Evolutionary conservation across 176 grass and related monocot species (phyloP).

Genomic region (Rhynchospora pubera): DNA sequence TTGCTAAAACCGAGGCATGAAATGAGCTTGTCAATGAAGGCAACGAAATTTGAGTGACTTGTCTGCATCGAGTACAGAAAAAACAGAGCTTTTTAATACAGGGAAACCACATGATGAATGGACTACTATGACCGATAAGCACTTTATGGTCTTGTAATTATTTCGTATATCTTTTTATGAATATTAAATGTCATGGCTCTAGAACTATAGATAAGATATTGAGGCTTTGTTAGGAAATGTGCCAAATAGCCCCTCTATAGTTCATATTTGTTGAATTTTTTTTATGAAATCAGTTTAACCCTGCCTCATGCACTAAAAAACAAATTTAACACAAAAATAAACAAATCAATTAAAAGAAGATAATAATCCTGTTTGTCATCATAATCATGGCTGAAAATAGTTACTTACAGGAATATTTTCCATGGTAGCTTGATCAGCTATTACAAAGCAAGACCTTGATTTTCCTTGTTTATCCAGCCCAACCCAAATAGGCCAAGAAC

Average conservation of each 20-base stretch:
- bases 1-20: constrained; percentile 58
- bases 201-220: neutral
- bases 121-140: neutral
- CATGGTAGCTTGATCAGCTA: neutral
- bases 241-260: too few species aligned
- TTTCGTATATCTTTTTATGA: neutral
- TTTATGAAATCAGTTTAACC: neutral
- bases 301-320: neutral
- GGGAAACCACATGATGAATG: neutral
- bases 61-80: constrained; percentile 39
- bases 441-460: constrained; percentile 6
- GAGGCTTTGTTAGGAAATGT: neutral
- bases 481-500: constrained; percentile 70
- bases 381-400: neutral
- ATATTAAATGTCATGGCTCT: neutral
- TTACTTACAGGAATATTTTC: constrained; percentile 6
- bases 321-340: neutral
- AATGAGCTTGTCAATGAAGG: constrained; percentile 69
- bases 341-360: neutral
- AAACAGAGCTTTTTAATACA: neutral
- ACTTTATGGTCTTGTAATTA: neutral
- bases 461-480: constrained; percentile 28
- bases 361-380: neutral
- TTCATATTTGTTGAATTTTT: neutral
- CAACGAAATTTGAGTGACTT: constrained; percentile 48